These are phyloP conservation scores for Phialemoniopsis sp. DNA, from an alignment of 2,329 filamentous ascomycete genomes.

Conservation along the genomic window DNA sequence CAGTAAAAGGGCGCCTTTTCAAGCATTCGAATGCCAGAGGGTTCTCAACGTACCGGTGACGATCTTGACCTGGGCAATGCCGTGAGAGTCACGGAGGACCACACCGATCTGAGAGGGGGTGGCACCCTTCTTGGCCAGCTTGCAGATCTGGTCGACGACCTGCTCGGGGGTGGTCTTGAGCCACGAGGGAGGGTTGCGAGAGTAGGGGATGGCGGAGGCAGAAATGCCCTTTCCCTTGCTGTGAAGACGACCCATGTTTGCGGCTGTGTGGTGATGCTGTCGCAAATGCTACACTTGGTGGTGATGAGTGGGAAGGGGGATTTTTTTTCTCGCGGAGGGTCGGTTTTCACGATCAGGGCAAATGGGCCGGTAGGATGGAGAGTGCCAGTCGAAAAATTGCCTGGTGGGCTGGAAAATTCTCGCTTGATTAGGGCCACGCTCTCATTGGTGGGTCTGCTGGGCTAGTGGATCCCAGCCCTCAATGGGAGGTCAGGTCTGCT, in stretches of 20 bases:
- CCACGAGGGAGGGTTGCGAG: slow-evolving; percentile 87
- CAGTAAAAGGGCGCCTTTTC: too few relatives aligned
- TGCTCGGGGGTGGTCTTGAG: slow-evolving; percentile 98
- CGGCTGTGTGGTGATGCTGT: slow-evolving; percentile 35
- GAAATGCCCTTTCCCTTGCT: slow-evolving; percentile 99
- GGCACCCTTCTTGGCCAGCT: slow-evolving; percentile 97
- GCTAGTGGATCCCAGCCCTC: too few relatives aligned
- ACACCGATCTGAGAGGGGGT: slow-evolving; percentile 99
- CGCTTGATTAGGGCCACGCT: slow-evolving; percentile 39
- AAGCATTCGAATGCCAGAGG: too few relatives aligned
- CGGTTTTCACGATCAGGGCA: background rate
- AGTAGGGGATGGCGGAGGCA: slow-evolving; percentile 93
- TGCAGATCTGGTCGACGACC: slow-evolving; percentile 98
- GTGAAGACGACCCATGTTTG: slow-evolving; percentile 95
- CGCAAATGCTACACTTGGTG: slow-evolving; percentile 20
- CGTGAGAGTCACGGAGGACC: slow-evolving; percentile 95
- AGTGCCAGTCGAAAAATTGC: slow-evolving; percentile 23
- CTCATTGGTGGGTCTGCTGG: too few relatives aligned
- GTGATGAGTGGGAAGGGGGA: slow-evolving; percentile 11
- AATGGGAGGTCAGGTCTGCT: too few relatives aligned
- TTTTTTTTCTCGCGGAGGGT: slow-evolving; percentile 9
- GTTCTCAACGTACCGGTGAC: slow-evolving; percentile 72
- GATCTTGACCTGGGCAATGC: slow-evolving; percentile 95
- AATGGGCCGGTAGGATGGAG: slow-evolving; percentile 8
- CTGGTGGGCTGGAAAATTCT: slow-evolving; percentile 35